A percentile compares a stretch with the other conserved stretches of the same genome.
phyloP scores from a whole-genome alignment of 2,329 filamentous ascomycete species.

The Didymosphaeria variabile region DNA sequence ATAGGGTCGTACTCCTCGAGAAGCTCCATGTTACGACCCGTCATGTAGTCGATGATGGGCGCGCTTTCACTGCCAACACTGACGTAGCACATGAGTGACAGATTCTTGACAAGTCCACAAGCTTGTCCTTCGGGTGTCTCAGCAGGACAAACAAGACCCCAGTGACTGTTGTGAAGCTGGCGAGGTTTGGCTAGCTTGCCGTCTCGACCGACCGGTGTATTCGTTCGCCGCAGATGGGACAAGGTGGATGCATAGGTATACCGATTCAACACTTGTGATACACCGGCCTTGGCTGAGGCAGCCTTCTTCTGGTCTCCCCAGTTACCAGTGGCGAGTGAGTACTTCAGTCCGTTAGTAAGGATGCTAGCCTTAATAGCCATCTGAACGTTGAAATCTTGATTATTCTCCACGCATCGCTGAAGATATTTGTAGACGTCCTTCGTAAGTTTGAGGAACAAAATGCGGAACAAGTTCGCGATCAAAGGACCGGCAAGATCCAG shows the following conservation, averaged over 20 bases:
- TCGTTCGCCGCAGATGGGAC: conserved; percentile 95
- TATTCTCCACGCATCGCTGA: conserved; percentile 88
- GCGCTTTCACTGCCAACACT: conserved; percentile 92
- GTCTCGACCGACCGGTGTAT: conserved; percentile 96
- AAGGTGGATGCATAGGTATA: conserved; percentile 97
- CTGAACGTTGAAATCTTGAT: conserved; percentile 87
- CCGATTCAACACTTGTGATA: conserved; percentile 96
- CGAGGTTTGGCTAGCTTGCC: conserved; percentile 98
- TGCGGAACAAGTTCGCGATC: conserved; percentile 94
- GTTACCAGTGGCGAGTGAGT: conserved; percentile 96
- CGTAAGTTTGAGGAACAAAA: conserved; percentile 88
- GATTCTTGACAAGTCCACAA: conserved; percentile 96
- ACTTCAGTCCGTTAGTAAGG: conserved; percentile 92
- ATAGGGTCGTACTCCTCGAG: conserved; percentile 83
- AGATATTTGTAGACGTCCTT: conserved; percentile 91
- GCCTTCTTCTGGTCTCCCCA: conserved; percentile 99
- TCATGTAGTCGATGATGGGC: conserved; percentile 94
- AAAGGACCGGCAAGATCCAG: conserved; percentile 93
- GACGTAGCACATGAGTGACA: conserved; percentile 98
- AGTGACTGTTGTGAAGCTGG: conserved; percentile 98
- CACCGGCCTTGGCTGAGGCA: conserved; percentile 91
- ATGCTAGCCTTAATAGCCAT: conserved; percentile 91
- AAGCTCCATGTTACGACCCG: conserved; percentile 93
- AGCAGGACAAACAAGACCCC: conserved; percentile 95
- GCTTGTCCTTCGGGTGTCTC: conserved; percentile 98